These are phyloP conservation scores for Diaporthe nobilis DNA, from an alignment of 2,329 filamentous ascomycete species.

Conservation along the genomic window DNA sequence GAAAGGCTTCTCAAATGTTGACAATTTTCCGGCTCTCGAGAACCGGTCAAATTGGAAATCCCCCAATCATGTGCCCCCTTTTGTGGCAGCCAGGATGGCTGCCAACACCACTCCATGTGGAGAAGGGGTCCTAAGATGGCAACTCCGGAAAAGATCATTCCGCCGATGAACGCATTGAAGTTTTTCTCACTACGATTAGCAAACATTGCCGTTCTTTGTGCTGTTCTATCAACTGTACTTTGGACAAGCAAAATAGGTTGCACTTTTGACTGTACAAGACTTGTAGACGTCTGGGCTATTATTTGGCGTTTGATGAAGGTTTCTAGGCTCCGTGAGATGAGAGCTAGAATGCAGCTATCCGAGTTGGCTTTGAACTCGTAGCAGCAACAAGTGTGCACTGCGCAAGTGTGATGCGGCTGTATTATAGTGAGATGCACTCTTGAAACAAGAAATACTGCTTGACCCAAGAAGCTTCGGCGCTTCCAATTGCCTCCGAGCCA, in stretches of 20 bases:
- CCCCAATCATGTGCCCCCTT: constrained; percentile 15
- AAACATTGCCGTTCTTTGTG: neutral
- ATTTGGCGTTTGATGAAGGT: too few relatives aligned
- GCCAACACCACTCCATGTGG: constrained; percentile 11
- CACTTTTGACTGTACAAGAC: neutral
- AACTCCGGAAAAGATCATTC: constrained; percentile 6
- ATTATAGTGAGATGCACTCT: too few relatives aligned
- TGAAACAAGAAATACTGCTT: too few relatives aligned
- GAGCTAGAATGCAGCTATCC: too few relatives aligned
- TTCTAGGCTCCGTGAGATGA: too few relatives aligned
- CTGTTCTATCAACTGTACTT: neutral
- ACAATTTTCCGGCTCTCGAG: neutral
- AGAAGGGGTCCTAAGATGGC: neutral
- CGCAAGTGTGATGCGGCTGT: too few relatives aligned
- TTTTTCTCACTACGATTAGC: neutral
- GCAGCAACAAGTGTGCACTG: too few relatives aligned
- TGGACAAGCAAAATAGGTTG: neutral
- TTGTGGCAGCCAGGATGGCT: neutral
- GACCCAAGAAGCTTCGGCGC: too few relatives aligned
- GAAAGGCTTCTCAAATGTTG: neutral
- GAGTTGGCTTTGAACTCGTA: too few relatives aligned
- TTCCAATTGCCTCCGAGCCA: too few relatives aligned
- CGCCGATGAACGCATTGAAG: neutral
- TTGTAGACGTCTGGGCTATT: too few relatives aligned
- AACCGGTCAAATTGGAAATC: constrained; percentile 6